These are phyloP conservation scores for Ilyonectria sp. DNA, from an alignment of 2,329 filamentous ascomycete genomes.

Conservation along the genomic window DNA sequence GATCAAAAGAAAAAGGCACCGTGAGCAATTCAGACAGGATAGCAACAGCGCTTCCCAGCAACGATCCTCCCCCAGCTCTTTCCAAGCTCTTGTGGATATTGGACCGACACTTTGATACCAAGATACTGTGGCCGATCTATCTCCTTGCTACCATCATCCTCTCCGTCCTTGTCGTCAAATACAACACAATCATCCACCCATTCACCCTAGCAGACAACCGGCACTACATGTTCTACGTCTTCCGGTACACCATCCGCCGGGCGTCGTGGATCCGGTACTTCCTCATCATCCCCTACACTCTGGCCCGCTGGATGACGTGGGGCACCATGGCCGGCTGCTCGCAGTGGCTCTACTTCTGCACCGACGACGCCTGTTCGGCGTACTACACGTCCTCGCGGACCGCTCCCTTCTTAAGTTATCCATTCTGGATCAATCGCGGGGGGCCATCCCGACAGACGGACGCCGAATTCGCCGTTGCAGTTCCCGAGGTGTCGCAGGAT, in stretches of 20 bases:
- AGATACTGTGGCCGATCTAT: constrained; percentile 56
- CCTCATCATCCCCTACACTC: constrained; percentile 79
- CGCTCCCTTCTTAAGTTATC: constrained; percentile 48
- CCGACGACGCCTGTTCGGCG: constrained; percentile 36
- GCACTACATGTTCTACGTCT: constrained; percentile 98
- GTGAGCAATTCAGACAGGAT: background rate
- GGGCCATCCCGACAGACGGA: constrained; percentile 26
- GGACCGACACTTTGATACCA: constrained; percentile 48
- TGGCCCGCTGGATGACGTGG: constrained; percentile 79
- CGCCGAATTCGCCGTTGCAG: constrained; percentile 20
- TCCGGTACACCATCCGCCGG: constrained; percentile 83
- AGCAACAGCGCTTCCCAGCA: background rate
- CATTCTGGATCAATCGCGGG: constrained; percentile 43
- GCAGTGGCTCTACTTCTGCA: constrained; percentile 35
- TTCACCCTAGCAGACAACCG: constrained; percentile 97
- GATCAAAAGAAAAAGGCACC: constrained; percentile 8
- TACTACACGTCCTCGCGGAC: constrained; percentile 18
- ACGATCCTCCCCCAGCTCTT: background rate
- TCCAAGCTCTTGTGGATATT: constrained; percentile 34
- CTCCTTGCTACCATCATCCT: constrained; percentile 53
- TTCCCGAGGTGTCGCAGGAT: constrained; percentile 19
- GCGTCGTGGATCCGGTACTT: constrained; percentile 76
- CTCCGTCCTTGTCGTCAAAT: constrained; percentile 71
- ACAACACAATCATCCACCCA: constrained; percentile 94
- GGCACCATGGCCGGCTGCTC: constrained; percentile 69